Percentiles rank a stretch among this genome's conserved stretches.
These are phyloP conservation scores for Globisporangium paroecandrum DNA, from an alignment of 352 stramenopile genomes.

Conservation along the genomic window DNA sequence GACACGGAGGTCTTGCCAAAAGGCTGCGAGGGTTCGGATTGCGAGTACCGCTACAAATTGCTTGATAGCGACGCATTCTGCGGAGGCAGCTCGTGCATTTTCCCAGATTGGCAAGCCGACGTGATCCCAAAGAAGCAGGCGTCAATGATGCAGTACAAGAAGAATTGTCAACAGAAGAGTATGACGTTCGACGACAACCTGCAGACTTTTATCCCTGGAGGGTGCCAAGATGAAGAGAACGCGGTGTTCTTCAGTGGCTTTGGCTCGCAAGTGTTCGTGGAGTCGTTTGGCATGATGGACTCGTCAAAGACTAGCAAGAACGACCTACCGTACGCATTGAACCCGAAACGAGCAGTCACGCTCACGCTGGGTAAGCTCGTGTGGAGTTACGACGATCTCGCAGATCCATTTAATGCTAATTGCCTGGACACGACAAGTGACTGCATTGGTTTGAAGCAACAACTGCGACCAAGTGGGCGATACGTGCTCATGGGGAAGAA, in stretches of 20 bases:
- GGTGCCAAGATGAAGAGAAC: conserved; percentile 15
- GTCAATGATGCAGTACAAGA: conserved; percentile 23
- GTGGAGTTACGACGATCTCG: conserved; percentile 31
- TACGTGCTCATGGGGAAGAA: conserved; percentile 18
- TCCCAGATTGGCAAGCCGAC: conserved; percentile 19
- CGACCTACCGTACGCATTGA: conserved; percentile 11
- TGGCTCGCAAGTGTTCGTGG: conserved; percentile 12
- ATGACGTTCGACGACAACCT: conserved; percentile 10
- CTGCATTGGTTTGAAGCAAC: conserved; percentile 30
- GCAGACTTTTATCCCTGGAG: conserved; percentile 14
- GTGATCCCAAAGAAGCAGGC: conserved; percentile 19
- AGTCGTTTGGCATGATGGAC: conserved; percentile 9
- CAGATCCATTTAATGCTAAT: conserved; percentile 22
- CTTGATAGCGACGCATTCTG: conserved; percentile 15
- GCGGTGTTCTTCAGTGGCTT: conserved; percentile 19
- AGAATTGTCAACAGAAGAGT: conserved; percentile 4
- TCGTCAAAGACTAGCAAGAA: background rate
- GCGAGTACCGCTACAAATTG: conserved; percentile 18
- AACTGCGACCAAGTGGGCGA: conserved; percentile 12
- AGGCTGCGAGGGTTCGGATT: conserved; percentile 11
- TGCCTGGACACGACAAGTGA: background rate
- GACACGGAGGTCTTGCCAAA: conserved; percentile 9
- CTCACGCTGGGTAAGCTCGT: conserved; percentile 38
- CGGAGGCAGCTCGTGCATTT: conserved; percentile 11
- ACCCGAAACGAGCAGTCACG: conserved; percentile 21